Percentiles rank a stretch among this genome's conserved stretches.
Evolutionary conservation across 768 basidiomycete genomes (phyloP).

Genomic region (Amyloporia xantha): DNA sequence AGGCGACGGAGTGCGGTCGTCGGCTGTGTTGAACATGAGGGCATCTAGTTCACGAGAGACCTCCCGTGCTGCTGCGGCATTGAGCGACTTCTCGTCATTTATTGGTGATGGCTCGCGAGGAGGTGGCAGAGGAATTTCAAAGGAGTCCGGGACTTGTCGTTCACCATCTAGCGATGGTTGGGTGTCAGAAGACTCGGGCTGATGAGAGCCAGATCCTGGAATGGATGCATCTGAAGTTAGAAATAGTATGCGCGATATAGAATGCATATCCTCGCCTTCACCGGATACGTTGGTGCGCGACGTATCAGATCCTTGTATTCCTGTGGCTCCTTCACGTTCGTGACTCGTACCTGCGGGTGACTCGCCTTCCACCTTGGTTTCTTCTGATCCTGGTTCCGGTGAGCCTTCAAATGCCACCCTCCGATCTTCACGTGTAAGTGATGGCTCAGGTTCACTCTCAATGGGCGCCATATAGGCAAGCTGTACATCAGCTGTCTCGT

Average conservation of each 20-base stretch:
- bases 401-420: conserved; percentile 34
- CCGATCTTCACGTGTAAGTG: conserved; percentile 15
- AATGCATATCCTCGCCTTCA: background rate
- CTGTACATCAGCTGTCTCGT: conserved; percentile 14
- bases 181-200: background rate
- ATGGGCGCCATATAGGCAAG: conserved; percentile 23
- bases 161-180: background rate
- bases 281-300: background rate
- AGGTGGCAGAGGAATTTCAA: conserved; percentile 4
- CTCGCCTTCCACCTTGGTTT: background rate
- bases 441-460: conserved; percentile 10
- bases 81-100: conserved; percentile 28
- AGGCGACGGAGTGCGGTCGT: conserved; percentile 6
- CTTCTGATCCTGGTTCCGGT: background rate
- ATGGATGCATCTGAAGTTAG: too few species aligned
- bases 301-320: background rate
- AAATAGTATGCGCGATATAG: too few species aligned
- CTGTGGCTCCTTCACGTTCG: background rate
- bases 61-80: conserved; percentile 64
- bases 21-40: conserved; percentile 38
- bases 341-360: background rate
- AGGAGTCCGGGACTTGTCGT: background rate
- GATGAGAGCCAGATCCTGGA: background rate
- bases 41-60: conserved; percentile 59
- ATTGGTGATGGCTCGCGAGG: conserved; percentile 5